phyloP scores from a whole-genome alignment of 1,284 basidiomycete genomes.

The Ustilago lituana region DNA sequence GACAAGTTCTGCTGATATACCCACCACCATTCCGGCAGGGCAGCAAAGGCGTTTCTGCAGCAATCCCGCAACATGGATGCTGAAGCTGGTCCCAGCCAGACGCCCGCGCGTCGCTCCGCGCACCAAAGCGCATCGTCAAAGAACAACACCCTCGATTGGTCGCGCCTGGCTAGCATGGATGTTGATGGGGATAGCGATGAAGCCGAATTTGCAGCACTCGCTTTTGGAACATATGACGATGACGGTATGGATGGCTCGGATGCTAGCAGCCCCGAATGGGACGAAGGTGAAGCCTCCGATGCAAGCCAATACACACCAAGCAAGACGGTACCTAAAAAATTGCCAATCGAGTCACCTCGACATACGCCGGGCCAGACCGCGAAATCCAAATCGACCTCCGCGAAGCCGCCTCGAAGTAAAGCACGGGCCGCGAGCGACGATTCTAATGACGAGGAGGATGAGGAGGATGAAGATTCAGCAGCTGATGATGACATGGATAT shows the following conservation, averaged over 20 bases:
- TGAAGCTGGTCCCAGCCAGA: conserved; percentile 23
- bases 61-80: too few species aligned
- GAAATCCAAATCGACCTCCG: not conserved
- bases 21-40: too few species aligned
- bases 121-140: conserved; percentile 10
- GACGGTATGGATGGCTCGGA: conserved; percentile 29
- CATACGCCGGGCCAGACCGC: not conserved
- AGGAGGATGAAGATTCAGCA: not conserved
- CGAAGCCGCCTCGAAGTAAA: not conserved
- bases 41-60: too few species aligned
- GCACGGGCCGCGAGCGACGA: conserved; percentile 6
- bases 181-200: conserved; percentile 28
- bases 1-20: too few species aligned
- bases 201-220: conserved; percentile 34
- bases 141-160: conserved; percentile 15
- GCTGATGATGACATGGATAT: conserved; percentile 2
- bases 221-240: conserved; percentile 8
- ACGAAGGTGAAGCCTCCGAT: conserved; percentile 44
- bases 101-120: conserved; percentile 13
- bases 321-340: conserved; percentile 7
- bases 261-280: conserved; percentile 29
- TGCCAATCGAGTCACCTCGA: conserved; percentile 5
- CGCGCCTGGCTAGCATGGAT: conserved; percentile 25
- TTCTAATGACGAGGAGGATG: conserved; percentile 11
- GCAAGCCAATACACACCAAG: conserved; percentile 17